Base-by-base conservation (phyloP, 73 alveolate species). In the Paramecium biaurelia region DNA sequence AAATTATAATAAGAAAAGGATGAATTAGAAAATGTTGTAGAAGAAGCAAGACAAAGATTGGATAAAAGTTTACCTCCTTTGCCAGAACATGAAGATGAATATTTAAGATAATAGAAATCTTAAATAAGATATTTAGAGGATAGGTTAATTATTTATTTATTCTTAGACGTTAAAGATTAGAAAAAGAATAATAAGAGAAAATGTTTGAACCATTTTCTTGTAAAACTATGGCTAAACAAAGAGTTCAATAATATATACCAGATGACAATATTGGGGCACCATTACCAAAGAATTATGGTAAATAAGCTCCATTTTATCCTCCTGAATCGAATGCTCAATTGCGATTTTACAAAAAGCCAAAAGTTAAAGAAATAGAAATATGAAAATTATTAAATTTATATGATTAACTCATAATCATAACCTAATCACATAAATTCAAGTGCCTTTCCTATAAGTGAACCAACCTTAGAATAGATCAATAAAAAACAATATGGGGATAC, bases 291-390 rank as follows among this genome's bases (percentile, higher is more conserved):
- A 97, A 98, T 30, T 98, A 98, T 93, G 99, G 99, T 14, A 84
- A 85, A 30, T 94, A 92, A 85, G 97, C 99, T 21, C 99, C 99
- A 35, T 98, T 97, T 92, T 95, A 95, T 85, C 99, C 99, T 21
- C 92, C 96, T 76, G 99, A 97, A 72, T 98, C 97, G 21, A 98
- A 99, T 21, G 95, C 99, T 35, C 93, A 96, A 85, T 97, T 98
- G 99, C 96, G 99, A 42, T 99, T 97, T 76, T 92, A 93, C 57
- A 92, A 90, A 42, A 97, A 97, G 86, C 99, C 99, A 12, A 88
- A 86, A 90, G 89, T 90, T 38, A 94, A 95, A 45, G 97, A 95
- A 85, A 92, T 97, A 70, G 99, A 97, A 89, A 85, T 95, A 74
- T 97, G 97, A 94, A 32, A 79, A 34, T 28, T 72, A 35, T 35